Conservation (phyloP, 228 moss, liverwort and hornwort species). For the Sphagnum fallax region DNA sequence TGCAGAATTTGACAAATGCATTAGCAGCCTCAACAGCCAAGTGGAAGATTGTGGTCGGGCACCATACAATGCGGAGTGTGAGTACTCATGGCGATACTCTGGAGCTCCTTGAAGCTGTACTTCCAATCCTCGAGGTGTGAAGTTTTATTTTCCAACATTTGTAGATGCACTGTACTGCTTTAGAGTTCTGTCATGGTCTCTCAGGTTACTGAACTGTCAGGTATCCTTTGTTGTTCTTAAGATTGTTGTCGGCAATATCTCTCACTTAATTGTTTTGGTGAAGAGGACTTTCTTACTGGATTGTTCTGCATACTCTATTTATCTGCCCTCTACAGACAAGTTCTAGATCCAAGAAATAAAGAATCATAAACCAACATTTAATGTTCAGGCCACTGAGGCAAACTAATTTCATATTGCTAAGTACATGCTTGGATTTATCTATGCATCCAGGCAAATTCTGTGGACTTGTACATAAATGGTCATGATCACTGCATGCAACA, state of each 20-base stretch:
- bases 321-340: no score
- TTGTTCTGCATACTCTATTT: background rate
- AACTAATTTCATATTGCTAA: no score
- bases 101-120: slow-evolving; percentile 23
- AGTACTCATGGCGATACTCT: slow-evolving; percentile 25
- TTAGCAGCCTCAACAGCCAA: slow-evolving; percentile 23
- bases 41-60: slow-evolving; percentile 46
- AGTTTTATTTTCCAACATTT: background rate
- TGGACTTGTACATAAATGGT: slow-evolving; percentile 43
- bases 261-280: no score
- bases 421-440: background rate
- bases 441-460: slow-evolving; percentile 20
- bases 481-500: slow-evolving; percentile 40
- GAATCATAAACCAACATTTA: no score
- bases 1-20: slow-evolving; percentile 22
- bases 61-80: slow-evolving; percentile 41
- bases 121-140: slow-evolving; percentile 31
- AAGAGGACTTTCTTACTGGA: background rate
- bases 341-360: no score
- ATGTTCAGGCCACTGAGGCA: no score
- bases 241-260: no score
- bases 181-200: no score
- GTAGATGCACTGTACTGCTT: no score
- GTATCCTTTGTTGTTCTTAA: background rate
- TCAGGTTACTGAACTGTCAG: no score